A percentile compares a stretch with the other conserved stretches of the same genome.
Conservation (phyloP, 108 stramenopile genomes). For the Skeletonema marinoi region DNA sequence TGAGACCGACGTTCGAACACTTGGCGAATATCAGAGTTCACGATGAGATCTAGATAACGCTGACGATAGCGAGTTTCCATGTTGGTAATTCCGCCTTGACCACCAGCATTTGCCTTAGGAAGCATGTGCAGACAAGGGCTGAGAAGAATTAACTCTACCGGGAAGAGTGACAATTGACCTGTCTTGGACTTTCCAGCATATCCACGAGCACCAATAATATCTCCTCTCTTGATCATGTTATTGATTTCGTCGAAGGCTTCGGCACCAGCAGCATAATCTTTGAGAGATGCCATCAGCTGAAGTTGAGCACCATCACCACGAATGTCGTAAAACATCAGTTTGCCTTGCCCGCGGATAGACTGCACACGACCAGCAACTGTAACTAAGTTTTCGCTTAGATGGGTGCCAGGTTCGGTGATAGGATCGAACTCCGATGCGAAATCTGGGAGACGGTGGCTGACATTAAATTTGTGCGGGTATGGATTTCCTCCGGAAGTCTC, state of each 20-base stretch:
- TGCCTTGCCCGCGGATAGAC: slow-evolving; percentile 94
- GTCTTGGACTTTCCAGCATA: slow-evolving; percentile 93
- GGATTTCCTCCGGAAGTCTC: slow-evolving; percentile 87
- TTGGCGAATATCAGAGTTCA: slow-evolving; percentile 88
- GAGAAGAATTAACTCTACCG: slow-evolving; percentile 79
- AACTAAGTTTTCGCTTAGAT: slow-evolving; percentile 69
- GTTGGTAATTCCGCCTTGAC: slow-evolving; percentile 87
- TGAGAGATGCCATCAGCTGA: slow-evolving; percentile 93
- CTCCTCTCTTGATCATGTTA: slow-evolving; percentile 86
- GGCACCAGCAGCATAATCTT: slow-evolving; percentile 80
- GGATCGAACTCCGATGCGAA: slow-evolving; percentile 77
- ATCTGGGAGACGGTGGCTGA: slow-evolving; percentile 89
- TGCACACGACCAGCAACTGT: slow-evolving; percentile 94
- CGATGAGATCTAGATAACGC: slow-evolving; percentile 98
- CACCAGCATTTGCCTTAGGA: slow-evolving; percentile 87
- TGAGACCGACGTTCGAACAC: slow-evolving; percentile 89
- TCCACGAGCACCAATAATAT: slow-evolving; percentile 96
- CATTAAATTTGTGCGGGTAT: slow-evolving; percentile 99
- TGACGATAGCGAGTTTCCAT: slow-evolving; percentile 98
- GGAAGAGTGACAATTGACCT: slow-evolving; percentile 97
- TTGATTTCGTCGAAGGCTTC: slow-evolving; percentile 91
- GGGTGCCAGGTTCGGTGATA: slow-evolving; percentile 74
- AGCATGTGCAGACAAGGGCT: slow-evolving; percentile 99
- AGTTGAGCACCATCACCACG: slow-evolving; percentile 94
- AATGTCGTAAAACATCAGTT: slow-evolving; percentile 97